Base-by-base conservation (phyloP, 164 flowering plant genomes). In the Akebia trifoliata region DNA sequence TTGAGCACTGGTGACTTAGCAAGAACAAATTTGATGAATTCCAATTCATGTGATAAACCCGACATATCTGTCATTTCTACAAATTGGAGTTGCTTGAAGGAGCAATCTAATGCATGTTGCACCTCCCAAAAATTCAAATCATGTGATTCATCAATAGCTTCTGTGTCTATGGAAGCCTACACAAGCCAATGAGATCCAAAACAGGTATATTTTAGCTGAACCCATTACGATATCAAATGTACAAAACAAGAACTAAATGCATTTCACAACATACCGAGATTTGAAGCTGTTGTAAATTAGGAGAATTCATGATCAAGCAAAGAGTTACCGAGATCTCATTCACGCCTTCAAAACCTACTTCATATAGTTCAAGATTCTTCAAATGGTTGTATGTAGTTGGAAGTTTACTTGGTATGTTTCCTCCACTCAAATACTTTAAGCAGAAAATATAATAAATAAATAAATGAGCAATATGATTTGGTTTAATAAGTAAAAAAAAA, bases 311-410 rank as follows among this genome's bases (percentile, higher is more conserved):
- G 46, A 87, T 71, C 73, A 87, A 71, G 60, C 72, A 83, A 62
- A 85, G 75, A 62, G 78, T 71, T 29, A 72, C 95, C 6, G 63
- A 40, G 30, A 83, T 63, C 73, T 83, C 91, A 26, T 73, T 79
- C 65, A 75, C 64, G 66, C 85, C 95, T 63, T 83, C 91, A 63
- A 87, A 83, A 59, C 82, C 76, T 1, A 85, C 83, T 74, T 83
- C 80, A 69, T 63, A 64, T 18, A 87, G 42, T 61, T 83, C 82
- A 63, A 85, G 62, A 25, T 37, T 31, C 74, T 80, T 80, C 21
- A 85, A 69, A 59, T 63, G 62, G 54, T 34, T 53, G 61, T 71
- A 85, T 2, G 68, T 67, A 9, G 74, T 50, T 10, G 72, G 61
- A 25, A 47, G 67, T 36, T 34, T 57, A 62, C 69, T 67, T 17